Evolutionary conservation across 2,329 filamentous ascomycete genomes (phyloP), one percentile per base, ranked within the genome.

Genomic region (Hirsutella minnesotensis): DNA sequence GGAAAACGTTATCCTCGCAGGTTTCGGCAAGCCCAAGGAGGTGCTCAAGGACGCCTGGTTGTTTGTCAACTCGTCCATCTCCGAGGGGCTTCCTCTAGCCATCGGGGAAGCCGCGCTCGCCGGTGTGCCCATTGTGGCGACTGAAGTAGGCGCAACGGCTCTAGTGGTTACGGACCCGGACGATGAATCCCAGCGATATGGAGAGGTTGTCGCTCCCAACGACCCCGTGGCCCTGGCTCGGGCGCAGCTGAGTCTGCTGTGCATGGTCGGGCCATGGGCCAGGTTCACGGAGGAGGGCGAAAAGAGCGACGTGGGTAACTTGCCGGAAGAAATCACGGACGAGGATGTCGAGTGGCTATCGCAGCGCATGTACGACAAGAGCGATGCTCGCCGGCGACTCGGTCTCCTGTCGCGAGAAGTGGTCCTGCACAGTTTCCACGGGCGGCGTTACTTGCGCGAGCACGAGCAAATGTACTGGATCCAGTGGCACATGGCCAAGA

Each of bases 191-290:
- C 53, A 51, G 49, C 62, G 68, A 4, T 81, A 75, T 60, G 77
- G 74, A 47, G 77, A 75, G 44, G 73, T 81, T 5, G 76, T 81
- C 3, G 73, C 77, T 13, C 78, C 77, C 3, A 81, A 81, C 50
- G 78, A 82, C 53, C 69, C 77, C 4, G 67, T 68, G 31, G 70
- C 72, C 4, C 64, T 82, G 2, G 78, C 77, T 2, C 65, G 71
- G 20, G 78, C 78, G 1, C 78, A 82, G 51, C 72, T 82, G 47
- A 72, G 73, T 44, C 68, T 81, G 49, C 65, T 82, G 12, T 75
- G 69, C 7, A 70, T 82, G 64, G 60, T 79, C 1, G 77, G 74
- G 4, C 71, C 78, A 52, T 82, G 77, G 77, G 63, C 68, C 42
- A 61, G 72, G 39, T 80, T 75, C 52, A 72, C 74, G 3, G 70